phyloP scores from a whole-genome alignment of 495 filamentous ascomycete species.

The Hypoxylon perforatum region DNA sequence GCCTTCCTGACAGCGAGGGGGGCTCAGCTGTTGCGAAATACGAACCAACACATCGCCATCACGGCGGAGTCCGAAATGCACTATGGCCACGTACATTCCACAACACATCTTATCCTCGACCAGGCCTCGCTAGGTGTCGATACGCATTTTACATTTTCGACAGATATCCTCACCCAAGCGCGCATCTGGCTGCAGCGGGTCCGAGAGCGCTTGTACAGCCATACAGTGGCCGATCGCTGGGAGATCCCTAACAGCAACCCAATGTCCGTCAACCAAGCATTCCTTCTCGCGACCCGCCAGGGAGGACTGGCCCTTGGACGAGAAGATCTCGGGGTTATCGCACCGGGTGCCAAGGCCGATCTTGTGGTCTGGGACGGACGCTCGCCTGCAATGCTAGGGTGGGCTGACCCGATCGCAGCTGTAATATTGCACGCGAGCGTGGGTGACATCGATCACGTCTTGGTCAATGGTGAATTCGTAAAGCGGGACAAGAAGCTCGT shows the following conservation, averaged over 20 bases:
- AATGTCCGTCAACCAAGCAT: conserved; percentile 59
- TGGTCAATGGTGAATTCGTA: conserved; percentile 56
- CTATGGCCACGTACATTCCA: conserved; percentile 54
- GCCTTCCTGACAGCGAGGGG: conserved; percentile 38
- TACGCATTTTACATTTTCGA: conserved; percentile 57
- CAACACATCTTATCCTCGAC: conserved; percentile 50
- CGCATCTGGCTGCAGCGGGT: conserved; percentile 52
- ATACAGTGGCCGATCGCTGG: conserved; percentile 44
- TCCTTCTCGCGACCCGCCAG: conserved; percentile 57
- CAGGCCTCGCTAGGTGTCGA: conserved; percentile 59
- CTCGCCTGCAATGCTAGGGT: conserved; percentile 56
- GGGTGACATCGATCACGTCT: conserved; percentile 58
- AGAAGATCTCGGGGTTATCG: conserved; percentile 55
- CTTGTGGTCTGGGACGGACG: conserved; percentile 59
- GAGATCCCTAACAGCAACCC: conserved; percentile 50
- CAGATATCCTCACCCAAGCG: conserved; percentile 58
- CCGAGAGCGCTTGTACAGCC: conserved; percentile 41
- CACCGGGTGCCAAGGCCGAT: conserved; percentile 56
- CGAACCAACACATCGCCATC: conserved; percentile 57
- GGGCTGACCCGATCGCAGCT: conserved; percentile 61
- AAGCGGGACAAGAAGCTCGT: conserved; percentile 50
- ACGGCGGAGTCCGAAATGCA: conserved; percentile 60
- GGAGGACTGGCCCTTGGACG: conserved; percentile 56
- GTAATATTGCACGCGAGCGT: conserved; percentile 60
- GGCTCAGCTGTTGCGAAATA: conserved; percentile 43